phyloP scores from a whole-genome alignment of 2,329 filamentous ascomycete species.

The Mycosphaerelloides madeirae region DNA sequence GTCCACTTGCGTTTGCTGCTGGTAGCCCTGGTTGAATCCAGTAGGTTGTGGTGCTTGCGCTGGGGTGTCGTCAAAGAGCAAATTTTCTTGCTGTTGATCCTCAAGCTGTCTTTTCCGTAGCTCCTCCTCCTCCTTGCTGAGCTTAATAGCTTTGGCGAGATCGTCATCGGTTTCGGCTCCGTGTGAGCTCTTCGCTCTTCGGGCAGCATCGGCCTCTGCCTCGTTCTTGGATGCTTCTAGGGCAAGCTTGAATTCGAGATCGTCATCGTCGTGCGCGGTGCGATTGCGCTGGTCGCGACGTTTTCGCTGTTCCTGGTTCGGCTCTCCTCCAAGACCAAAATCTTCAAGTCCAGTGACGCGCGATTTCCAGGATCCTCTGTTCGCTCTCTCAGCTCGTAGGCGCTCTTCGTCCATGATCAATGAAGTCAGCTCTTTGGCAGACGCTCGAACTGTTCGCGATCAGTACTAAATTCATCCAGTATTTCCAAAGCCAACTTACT shows the following conservation, averaged over 20 bases:
- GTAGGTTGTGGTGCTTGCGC: slow-evolving; percentile 66
- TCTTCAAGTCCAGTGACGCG: slow-evolving; percentile 82
- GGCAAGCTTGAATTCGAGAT: slow-evolving; percentile 83
- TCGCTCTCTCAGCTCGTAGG: slow-evolving; percentile 80
- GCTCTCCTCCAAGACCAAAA: slow-evolving; percentile 36
- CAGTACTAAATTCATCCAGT: slow-evolving; percentile 15
- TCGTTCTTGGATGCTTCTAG: slow-evolving; percentile 94
- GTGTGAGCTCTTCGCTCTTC: slow-evolving; percentile 52
- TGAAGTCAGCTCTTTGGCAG: slow-evolving; percentile 90
- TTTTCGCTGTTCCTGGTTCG: slow-evolving; percentile 27
- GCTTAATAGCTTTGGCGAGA: slow-evolving; percentile 86
- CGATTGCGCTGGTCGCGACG: slow-evolving; percentile 39
- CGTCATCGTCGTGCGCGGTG: slow-evolving; percentile 57
- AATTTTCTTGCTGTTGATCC: slow-evolving; percentile 68
- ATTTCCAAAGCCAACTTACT: slow-evolving; percentile 53
- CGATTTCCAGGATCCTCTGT: slow-evolving; percentile 94
- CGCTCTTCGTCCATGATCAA: slow-evolving; percentile 92
- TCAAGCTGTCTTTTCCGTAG: slow-evolving; percentile 79
- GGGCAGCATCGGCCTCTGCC: slow-evolving; percentile 83
- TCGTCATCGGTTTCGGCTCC: slow-evolving; percentile 66
- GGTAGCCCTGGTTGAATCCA: slow-evolving; percentile 93
- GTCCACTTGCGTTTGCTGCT: slow-evolving; percentile 92
- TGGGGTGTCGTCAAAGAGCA: slow-evolving; percentile 79
- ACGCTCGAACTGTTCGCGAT: slow-evolving; percentile 72
- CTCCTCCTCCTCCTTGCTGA: slow-evolving; percentile 94